These are phyloP conservation scores for Parastagonospora nodorum DNA, from an alignment of 2,329 filamentous ascomycete species.

Conservation along the genomic window DNA sequence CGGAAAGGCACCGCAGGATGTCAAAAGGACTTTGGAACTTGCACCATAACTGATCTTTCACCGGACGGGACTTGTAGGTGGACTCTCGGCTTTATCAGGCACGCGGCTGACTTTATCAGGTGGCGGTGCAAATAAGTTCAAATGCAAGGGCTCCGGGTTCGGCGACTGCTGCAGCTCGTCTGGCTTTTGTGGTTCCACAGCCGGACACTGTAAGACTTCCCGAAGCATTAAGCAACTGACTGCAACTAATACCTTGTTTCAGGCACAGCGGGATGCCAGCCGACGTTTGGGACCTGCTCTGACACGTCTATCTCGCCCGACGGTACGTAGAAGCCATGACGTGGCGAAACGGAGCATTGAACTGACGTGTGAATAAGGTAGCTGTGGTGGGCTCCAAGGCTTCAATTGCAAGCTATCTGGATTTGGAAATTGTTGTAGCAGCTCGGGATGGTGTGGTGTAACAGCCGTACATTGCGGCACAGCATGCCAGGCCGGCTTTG, in stretches of 20 bases:
- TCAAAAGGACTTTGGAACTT: constrained; percentile 4
- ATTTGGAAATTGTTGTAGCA: constrained; percentile 14
- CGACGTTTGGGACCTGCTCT: too few relatives aligned
- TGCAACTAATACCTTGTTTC: too few relatives aligned
- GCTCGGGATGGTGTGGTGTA: constrained; percentile 5
- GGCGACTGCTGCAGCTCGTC: neutral
- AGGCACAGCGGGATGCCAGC: too few relatives aligned
- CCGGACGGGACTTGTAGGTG: constrained; percentile 1
- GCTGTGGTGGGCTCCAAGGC: constrained; percentile 4
- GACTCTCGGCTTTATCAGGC: too few relatives aligned
- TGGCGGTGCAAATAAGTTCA: constrained; percentile 1
- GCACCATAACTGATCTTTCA: constrained; percentile 3
- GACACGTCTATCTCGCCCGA: constrained; percentile 7
- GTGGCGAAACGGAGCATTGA: too few relatives aligned
- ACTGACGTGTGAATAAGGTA: too few relatives aligned
- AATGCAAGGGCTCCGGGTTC: constrained; percentile 3
- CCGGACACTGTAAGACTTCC: too few relatives aligned
- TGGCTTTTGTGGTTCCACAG: neutral
- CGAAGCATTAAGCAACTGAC: too few relatives aligned
- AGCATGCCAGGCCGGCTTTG: constrained; percentile 16
- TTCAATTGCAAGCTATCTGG: constrained; percentile 8
- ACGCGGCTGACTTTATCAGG: neutral
- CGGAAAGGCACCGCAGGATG: constrained; percentile 1
- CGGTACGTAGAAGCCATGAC: constrained; percentile 2
- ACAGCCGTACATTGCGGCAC: constrained; percentile 7